These are phyloP conservation scores for Rosellinia necatrix DNA, from an alignment of 2,329 filamentous ascomycete genomes.

Conservation along the genomic window DNA sequence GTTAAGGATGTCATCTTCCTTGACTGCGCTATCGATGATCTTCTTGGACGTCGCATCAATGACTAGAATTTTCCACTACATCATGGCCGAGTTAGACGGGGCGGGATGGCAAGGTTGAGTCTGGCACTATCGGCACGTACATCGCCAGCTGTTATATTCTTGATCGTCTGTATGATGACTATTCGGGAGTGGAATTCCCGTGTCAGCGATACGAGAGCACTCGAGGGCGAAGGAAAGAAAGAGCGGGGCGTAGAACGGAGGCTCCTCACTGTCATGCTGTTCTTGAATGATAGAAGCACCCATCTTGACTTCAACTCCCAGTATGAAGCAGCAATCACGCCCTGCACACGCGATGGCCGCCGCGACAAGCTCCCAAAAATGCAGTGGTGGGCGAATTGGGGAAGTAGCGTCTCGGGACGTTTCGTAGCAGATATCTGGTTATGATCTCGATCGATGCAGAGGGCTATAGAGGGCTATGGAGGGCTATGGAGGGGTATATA, in stretches of 20 bases:
- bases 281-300: slow-evolving; percentile 82
- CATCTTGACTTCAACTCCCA: slow-evolving; percentile 64
- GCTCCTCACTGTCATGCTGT: slow-evolving; percentile 71
- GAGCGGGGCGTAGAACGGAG: not conserved
- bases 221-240: not conserved
- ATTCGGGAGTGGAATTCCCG: slow-evolving; percentile 15
- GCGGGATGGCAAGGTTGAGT: not conserved
- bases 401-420: not conserved
- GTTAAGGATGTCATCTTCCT: slow-evolving; percentile 96
- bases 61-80: slow-evolving; percentile 94
- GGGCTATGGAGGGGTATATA: not conserved
- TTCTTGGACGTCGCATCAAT: slow-evolving; percentile 83
- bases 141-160: slow-evolving; percentile 78
- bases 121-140: slow-evolving; percentile 53
- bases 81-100: slow-evolving; percentile 12
- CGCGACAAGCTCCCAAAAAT: slow-evolving; percentile 11
- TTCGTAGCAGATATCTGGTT: not conserved
- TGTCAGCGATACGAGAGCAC: slow-evolving; percentile 1
- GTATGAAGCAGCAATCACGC: slow-evolving; percentile 26
- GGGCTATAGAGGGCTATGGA: not conserved
- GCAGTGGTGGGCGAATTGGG: slow-evolving; percentile 1
- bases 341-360: slow-evolving; percentile 10
- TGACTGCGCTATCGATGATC: slow-evolving; percentile 87
- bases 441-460: not conserved
- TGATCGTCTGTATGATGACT: slow-evolving; percentile 77